phyloP scores from a whole-genome alignment of 75 land plant species.

The Azolla pinnata region DNA sequence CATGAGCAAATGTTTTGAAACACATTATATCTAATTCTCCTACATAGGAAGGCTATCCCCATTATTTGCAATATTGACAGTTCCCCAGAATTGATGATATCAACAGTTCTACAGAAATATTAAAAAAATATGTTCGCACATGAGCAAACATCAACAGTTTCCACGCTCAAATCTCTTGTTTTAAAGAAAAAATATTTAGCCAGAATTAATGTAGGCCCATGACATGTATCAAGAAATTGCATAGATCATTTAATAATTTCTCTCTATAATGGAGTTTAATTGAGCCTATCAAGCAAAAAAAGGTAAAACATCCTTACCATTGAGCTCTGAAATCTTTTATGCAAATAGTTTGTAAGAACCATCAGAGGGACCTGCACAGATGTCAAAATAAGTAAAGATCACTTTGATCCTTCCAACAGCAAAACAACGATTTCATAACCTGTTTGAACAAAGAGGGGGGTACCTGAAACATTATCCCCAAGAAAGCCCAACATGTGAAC shows the following conservation, averaged over 20 bases:
- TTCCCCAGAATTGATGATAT: no score
- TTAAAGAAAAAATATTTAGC: neutral
- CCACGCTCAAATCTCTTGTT: neutral
- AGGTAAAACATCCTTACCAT: constrained; percentile 50
- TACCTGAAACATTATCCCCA: constrained; percentile 93
- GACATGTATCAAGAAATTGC: no score
- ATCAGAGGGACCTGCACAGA: constrained; percentile 74
- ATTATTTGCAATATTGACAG: neutral
- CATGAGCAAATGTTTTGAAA: neutral
- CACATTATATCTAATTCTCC: neutral
- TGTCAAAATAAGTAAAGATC: neutral
- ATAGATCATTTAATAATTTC: no score
- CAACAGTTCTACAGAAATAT: no score
- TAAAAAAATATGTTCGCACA: no score
- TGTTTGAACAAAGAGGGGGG: neutral
- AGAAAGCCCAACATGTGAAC: constrained; percentile 82
- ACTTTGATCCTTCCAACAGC: neutral
- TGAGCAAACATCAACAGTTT: neutral
- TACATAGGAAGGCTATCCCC: no score
- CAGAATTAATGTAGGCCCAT: neutral
- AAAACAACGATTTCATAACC: neutral
- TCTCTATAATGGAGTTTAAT: no score
- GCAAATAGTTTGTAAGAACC: constrained; percentile 63
- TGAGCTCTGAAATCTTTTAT: constrained; percentile 56
- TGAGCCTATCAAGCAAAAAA: neutral